Base-by-base conservation (phyloP, 441 rosid species). In the Adansonia gregorii region DNA sequence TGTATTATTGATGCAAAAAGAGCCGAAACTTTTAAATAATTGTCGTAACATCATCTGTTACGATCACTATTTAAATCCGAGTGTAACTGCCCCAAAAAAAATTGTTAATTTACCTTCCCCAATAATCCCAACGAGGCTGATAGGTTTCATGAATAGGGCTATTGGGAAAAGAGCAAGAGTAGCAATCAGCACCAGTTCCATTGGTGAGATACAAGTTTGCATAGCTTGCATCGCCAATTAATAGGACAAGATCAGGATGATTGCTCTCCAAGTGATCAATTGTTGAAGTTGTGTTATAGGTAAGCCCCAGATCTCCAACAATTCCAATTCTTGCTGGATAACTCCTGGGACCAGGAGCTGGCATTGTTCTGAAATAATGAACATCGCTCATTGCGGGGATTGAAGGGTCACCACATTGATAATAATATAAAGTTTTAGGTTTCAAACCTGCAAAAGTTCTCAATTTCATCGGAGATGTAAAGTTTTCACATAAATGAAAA, bases 51-150 rank as follows among this genome's bases (percentile, higher is more conserved):
- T 61, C 43, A 12, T 4, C 1, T 0, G n/a, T 5, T 27, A 41
- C 15, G 43, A 61, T 41, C 6, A 7, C 15, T 27, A 61, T 12
- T 24, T 61, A 61, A 59, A 59, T 59, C 27, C 63, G 11, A 8
- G 27, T 4, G 27, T 24, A 24, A 24, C 27, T 24, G 27, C 27
- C 39, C 39, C 39, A 2, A 51, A 52, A 58, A 58, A 58, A 9
- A 20, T 58, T 1, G 31, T 20, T 58, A 22, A 58, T 15, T 73
- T 8, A 90, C 98, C 98, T 90, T 82, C 97, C 98, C 97, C 97
- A 94, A 60, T 84, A 93, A 80, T 93, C 98, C 97, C 98, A 94
- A 8, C 97, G 94, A 82, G 98, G 98, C 88, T 94, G 97, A 81
- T 93, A 93, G 8, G 87, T 89, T 80, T 90, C 92, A 31, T 82